Base-by-base conservation (phyloP, 768 basidiomycete genomes). In the Baorangia bicolor region DNA sequence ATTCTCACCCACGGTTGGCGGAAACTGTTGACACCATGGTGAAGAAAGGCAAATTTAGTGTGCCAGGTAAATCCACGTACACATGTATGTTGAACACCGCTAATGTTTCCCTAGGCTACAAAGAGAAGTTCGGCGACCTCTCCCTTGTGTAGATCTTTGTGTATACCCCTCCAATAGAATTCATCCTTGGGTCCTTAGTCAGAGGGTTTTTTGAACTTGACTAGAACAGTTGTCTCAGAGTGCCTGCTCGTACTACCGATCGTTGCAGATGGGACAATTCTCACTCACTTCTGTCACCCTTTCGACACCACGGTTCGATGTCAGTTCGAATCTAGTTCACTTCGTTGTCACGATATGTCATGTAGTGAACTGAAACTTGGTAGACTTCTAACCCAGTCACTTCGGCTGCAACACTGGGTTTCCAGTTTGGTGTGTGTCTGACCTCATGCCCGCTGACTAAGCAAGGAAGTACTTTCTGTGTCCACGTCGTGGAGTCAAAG, bases 1-100 rank as follows among this genome's bases (percentile, higher is more conserved):
- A 87, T 58, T 96, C 96, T 25, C 90, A 97, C 75, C 97, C 97
- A 18, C 92, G 92, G 73, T 86, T 98, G 73, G 77, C 80, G 37
- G 86, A 97, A 75, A 86, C 90, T 40, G 92, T 97, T 56, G 93
- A 98, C 77, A 90, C 81, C 63, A 96, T 97, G 94, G 74, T 98
- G 60, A 87, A 89, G 84, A 94, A 98, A 78, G 95, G 95, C 75
- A 97, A 98, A 79, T 97, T 93, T 89, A 93, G 89, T 67, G 95
- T 98, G 55, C 96, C 96, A 67, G 95, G 94, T 88, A 70, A 51
- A 79, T 18, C 16, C 16, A 20, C 16, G 16, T 16, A 20, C 4
- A 2, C 16, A 16, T 28, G 1, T 38, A 18, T 23, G 23, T 18
- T 18, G 30, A 44, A 33, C 27, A 18, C 34, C 11, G n/a, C 59